phyloP scores from a whole-genome alignment of 768 basidiomycete species.

The Pisolithus orientalis region DNA sequence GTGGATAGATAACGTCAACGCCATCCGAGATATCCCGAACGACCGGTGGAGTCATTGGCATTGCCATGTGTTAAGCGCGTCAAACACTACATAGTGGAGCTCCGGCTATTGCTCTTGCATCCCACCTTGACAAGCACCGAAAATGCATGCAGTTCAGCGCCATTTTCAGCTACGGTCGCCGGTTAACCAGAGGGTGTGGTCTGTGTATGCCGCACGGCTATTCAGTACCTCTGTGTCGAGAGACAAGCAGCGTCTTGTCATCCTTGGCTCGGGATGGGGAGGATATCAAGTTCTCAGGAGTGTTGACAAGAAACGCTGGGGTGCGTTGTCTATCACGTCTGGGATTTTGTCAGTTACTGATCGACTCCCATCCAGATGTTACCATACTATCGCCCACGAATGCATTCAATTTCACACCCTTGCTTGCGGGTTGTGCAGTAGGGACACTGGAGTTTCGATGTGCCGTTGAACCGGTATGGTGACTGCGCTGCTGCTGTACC shows the following conservation, averaged over 20 bases:
- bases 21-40: slow-evolving; percentile 3
- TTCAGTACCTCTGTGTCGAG: slow-evolving; percentile 34
- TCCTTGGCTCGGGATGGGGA: slow-evolving; percentile 76
- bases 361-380: slow-evolving; percentile 41
- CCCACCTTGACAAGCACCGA: slow-evolving; percentile 1
- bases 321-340: slow-evolving; percentile 32
- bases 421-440: slow-evolving; percentile 56
- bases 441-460: slow-evolving; percentile 82
- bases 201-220: slow-evolving; percentile 17
- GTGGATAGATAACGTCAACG: background rate
- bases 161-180: background rate
- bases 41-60: background rate
- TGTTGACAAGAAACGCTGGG: slow-evolving; percentile 67
- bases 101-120: background rate
- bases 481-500: slow-evolving; percentile 2
- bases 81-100: no score
- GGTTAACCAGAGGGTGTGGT: slow-evolving; percentile 11
- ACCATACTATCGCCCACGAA: slow-evolving; percentile 58
- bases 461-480: slow-evolving; percentile 70
- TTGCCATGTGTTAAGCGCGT: no score
- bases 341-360: background rate
- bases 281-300: slow-evolving; percentile 64
- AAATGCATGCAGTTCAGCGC: background rate
- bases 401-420: slow-evolving; percentile 37
- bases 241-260: slow-evolving; percentile 44